Evolutionary conservation across 23 red algal species (phyloP), one percentile per base, ranked within the genome.

Genomic region (Gracilaria gracilis): DNA sequence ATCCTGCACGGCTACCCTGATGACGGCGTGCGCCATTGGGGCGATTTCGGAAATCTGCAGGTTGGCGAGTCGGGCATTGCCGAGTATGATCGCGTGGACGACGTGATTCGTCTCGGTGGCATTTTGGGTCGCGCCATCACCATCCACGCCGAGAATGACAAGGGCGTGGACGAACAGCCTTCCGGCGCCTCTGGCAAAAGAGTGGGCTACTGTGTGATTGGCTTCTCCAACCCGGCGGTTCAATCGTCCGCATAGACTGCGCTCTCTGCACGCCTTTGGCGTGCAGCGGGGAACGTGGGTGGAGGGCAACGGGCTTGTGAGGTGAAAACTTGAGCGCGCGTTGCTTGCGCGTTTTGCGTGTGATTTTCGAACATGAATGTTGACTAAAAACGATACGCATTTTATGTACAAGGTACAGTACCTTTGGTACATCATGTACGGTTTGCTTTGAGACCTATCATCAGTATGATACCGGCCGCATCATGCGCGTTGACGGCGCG

Each of bases 21-120:
- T 31, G 71, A 84, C 19, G 59, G 0, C 7, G 27, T 15, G 25
- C 61, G 90, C 33, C 90, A 93, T 33, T 79, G 70, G 79, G 90
- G 90, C 46, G 90, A 93, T 69, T 61, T 93, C 25, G 90, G 90
- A 48, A 93, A 93, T 38, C 82, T 93, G 50, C 31, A 62, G 4
- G 66, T 61, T n/a, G 82, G 54, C 21, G 67, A 86, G 44, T 19
- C 31, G 11, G 81, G 90, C 21, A 20, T 58, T 9, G 90, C 82
- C n/a, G 42, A 57, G 50, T 75, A 77, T 15, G 57, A 86, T 12
- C 87, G 76, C 71, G 57, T 88, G 38, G 66, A 88, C 33, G 53
- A 75, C n/a, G 84, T 88, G 58, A 59, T 93, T 1, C 62, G 67
- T 4, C 80, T 84, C 9, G 80, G 71, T 12, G 90, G 71, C 19